These are phyloP conservation scores for Trichoderma arundinaceum DNA, from an alignment of 2,329 filamentous ascomycete species.

Conservation along the genomic window DNA sequence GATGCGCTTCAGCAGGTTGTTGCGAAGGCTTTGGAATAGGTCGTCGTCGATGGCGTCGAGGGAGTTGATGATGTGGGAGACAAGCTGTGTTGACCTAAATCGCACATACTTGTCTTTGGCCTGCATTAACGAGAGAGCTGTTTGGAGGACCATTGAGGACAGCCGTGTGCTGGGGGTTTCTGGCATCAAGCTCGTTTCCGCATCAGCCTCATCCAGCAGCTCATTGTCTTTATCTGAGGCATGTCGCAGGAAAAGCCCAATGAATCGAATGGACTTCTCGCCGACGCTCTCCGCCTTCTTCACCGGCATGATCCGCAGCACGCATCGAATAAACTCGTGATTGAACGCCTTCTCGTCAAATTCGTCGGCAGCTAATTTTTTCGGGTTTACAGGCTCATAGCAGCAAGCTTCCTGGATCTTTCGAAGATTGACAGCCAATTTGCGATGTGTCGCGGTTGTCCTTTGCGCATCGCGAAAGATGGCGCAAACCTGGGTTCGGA, in stretches of 20 bases:
- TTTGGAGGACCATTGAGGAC: conserved; percentile 73
- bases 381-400: conserved; percentile 63
- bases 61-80: conserved; percentile 90
- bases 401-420: conserved; percentile 90
- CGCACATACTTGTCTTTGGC: conserved; percentile 93
- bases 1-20: conserved; percentile 81
- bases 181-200: conserved; percentile 71
- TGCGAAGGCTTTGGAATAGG: conserved; percentile 80
- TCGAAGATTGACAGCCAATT: conserved; percentile 82
- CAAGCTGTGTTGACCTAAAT: conserved; percentile 86
- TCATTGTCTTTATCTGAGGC: conserved; percentile 73
- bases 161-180: conserved; percentile 87
- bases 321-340: conserved; percentile 79
- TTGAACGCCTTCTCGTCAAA: conserved; percentile 90
- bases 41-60: conserved; percentile 92
- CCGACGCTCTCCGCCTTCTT: conserved; percentile 92
- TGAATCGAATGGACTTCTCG: conserved; percentile 82
- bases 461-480: conserved; percentile 84
- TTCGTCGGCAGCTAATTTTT: conserved; percentile 63
- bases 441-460: conserved; percentile 87
- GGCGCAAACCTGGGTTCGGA: conserved; percentile 75
- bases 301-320: conserved; percentile 80
- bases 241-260: conserved; percentile 83
- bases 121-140: conserved; percentile 75
- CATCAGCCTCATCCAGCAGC: conserved; percentile 66